phyloP scores from a whole-genome alignment of 2,329 filamentous ascomycete species.

The Dothideomycetes sp. region DNA sequence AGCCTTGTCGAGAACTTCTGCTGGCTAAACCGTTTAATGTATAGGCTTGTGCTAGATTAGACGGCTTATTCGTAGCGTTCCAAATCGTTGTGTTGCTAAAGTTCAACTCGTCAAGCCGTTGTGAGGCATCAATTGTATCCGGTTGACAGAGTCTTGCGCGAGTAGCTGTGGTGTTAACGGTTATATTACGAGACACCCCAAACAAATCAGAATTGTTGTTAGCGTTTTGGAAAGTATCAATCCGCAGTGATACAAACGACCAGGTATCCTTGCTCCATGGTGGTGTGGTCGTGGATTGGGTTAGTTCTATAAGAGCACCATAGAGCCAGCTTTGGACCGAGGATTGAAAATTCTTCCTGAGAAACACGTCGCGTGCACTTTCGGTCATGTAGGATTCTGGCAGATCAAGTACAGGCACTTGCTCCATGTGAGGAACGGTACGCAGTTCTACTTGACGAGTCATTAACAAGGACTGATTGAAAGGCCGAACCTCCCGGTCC shows the following conservation, averaged over 20 bases:
- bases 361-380: neutral
- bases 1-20: neutral
- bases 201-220: neutral
- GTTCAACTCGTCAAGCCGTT: neutral
- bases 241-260: neutral
- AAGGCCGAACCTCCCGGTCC: neutral
- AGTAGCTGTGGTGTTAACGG: neutral
- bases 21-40: neutral
- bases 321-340: constrained; percentile 1
- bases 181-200: neutral
- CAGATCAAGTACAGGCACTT: too few relatives aligned
- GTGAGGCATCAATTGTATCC: neutral
- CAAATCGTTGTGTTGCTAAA: neutral
- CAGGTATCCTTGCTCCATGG: constrained; percentile 4
- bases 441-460: neutral
- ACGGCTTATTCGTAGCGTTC: too few relatives aligned
- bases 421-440: neutral
- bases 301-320: neutral
- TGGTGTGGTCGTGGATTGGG: neutral
- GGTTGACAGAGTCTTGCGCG: neutral
- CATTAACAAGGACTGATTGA: neutral
- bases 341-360: neutral
- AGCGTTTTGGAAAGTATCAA: neutral
- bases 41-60: neutral
- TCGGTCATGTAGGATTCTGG: too few relatives aligned